Evolutionary conservation across 1,284 basidiomycete species (phyloP).

Genomic region (Vanrija pseudolonga): DNA sequence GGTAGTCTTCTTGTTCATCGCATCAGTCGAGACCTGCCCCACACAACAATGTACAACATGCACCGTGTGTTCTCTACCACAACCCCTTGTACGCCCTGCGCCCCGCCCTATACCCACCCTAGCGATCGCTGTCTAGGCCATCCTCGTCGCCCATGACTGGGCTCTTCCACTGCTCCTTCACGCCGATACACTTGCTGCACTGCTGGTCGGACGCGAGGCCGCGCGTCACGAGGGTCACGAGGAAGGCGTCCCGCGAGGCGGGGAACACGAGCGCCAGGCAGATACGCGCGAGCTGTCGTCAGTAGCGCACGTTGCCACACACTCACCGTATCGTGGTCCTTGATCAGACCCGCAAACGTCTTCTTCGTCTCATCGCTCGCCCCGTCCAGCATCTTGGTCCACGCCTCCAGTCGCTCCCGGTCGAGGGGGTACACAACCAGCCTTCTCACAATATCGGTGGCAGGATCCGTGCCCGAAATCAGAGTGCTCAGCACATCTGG

Average conservation of each 20-base stretch:
- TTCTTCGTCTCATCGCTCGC: constrained; percentile 4
- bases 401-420: constrained; percentile 33
- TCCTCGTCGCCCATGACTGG: no score
- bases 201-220: constrained; percentile 1
- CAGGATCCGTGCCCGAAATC: constrained; percentile 1
- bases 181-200: neutral
- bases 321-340: constrained; percentile 9
- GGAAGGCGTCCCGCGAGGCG: constrained; percentile 1
- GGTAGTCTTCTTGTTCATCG: no score
- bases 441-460: constrained; percentile 14
- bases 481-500: neutral
- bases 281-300: constrained; percentile 8
- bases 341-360: constrained; percentile 7
- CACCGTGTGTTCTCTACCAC: no score
- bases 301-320: neutral
- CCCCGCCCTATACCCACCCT: no score
- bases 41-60: no score
- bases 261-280: constrained; percentile 8
- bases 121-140: no score
- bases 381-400: constrained; percentile 30
- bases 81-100: no score
- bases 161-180: no score
- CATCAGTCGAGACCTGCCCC: no score
- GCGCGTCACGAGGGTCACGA: neutral
- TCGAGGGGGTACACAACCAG: constrained; percentile 30